Evolutionary conservation across 768 basidiomycete species (phyloP), one percentile per base, ranked within the genome.

Genomic region (Amanita rubescens): DNA sequence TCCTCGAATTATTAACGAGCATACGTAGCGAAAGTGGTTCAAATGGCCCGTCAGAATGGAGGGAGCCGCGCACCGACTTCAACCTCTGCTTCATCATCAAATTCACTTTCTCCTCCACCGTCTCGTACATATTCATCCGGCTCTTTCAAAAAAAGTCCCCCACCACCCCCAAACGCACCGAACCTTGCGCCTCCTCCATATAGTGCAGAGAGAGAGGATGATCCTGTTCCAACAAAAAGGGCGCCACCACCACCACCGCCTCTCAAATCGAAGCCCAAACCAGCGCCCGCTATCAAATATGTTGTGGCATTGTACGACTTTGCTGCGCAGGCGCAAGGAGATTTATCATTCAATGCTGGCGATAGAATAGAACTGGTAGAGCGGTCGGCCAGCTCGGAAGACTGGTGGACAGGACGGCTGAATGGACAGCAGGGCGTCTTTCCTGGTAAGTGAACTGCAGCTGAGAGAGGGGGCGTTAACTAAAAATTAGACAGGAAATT

Each of bases 251-350:
- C 95, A 0, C 95, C 95, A 0, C 95, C 95, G 7, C 87, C 93
- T 2, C 64, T 94, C 61, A 94, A 93, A 70, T 82, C 90, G 1
- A 94, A 93, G 65, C 90, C 90, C 5, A 90, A 87, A 66, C 74
- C 78, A 7, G 73, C 75, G 27, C 80, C 80, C 1, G 72, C 72
- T 48, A 70, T 76, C 3, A 79, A 84, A 66, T 93, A 92, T 62
- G 93, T 94, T 22, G 86, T 90, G 9, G 96, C 96, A 27, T 65
- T 98, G 63, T 99, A 96, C 64, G 96, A 99, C 67, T 99, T 95
- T 65, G 78, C 76, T 33, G 92, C 96, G 17, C 94, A 95, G 82
- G 90, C 94, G 37, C 92, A 89, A 0, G 95, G 95, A 1, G 95
- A 98, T 68, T 71, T 98, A 53, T 87, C 85, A 0, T 98, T 98